A percentile compares a stretch with the other conserved stretches of the same genome.
Conservation (phyloP, 371 early-diverging fungal species). For the Mucor piriformis region DNA sequence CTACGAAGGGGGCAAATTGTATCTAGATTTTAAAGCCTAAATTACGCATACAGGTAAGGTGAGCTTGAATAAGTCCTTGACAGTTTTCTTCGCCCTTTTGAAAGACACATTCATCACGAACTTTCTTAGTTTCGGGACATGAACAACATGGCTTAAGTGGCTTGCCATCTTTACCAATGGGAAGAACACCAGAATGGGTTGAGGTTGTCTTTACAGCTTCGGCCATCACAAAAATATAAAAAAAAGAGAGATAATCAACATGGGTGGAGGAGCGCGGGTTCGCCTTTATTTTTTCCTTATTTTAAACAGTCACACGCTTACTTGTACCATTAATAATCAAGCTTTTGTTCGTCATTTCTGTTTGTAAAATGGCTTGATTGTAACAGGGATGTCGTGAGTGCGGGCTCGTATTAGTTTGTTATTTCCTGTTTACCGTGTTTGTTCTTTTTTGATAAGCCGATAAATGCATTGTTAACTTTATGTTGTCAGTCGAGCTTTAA, state of each 20-base stretch:
- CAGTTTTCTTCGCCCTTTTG: slow-evolving; percentile 87
- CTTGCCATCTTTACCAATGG: slow-evolving; percentile 61
- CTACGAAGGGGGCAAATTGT: neutral
- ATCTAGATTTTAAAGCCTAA: slow-evolving; percentile 90
- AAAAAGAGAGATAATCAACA: neutral
- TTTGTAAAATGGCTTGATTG: too few species aligned
- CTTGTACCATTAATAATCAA: too few species aligned
- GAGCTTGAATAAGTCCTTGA: slow-evolving; percentile 84
- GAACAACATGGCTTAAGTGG: slow-evolving; percentile 94
- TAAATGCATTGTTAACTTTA: too few species aligned
- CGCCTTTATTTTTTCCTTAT: too few species aligned
- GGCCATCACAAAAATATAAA: slow-evolving; percentile 30
- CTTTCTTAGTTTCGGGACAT: slow-evolving; percentile 93
- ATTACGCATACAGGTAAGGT: slow-evolving; percentile 88
- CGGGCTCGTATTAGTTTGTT: too few species aligned
- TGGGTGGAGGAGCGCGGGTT: neutral
- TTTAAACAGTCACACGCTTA: too few species aligned
- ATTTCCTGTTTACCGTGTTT: too few species aligned
- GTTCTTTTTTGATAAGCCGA: too few species aligned
- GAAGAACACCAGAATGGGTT: slow-evolving; percentile 49
- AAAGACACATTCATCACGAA: slow-evolving; percentile 89
- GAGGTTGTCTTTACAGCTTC: slow-evolving; percentile 48
- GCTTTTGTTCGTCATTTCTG: too few species aligned
- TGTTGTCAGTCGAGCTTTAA: too few species aligned
- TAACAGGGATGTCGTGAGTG: too few species aligned